Evolutionary conservation across 371 early-diverging fungal species (phyloP), one percentile per base, ranked within the genome.

Genomic region (Mucor ambiguus): DNA sequence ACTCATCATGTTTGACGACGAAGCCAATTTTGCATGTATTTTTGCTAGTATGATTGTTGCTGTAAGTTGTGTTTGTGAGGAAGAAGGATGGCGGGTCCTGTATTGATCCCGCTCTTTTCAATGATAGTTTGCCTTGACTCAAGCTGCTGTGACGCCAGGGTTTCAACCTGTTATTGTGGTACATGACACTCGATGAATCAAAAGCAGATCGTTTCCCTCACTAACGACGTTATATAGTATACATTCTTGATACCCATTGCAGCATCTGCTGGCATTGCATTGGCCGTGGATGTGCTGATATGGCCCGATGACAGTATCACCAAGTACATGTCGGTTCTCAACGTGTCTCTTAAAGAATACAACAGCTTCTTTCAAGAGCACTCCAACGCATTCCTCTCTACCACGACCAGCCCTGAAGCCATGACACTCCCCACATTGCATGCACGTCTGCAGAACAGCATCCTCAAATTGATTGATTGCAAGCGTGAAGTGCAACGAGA

Each of bases 281-380:
- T 82, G 2, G 69, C 61, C 2, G 71, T 82, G 0, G 70, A 79
- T 59, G 54, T 69, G 4, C 35, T 82, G 20, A 46, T 82, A 48
- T 82, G 82, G 82, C 82, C 82, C 1, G 79, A 77, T 16, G 76
- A 82, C 24, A 82, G 79, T 48, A 61, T 79, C 10, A 73, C 72
- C 1, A 77, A 77, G 38, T 82, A 74, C 52, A 69, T 82, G 67
- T 33, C 38, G 3, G 43, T 79, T 14, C 67, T 82, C 3, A 55
- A 32, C 24, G 59, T 61, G 54, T 71, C 76, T 0, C 41, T 82
- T 1, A 63, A 60, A n/a, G 71, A 67, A 22, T 76, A 64, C 24
- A 77, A 77, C 32, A 24, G 32, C 4, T 76, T 79, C 28, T 72
- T 79, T 38, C 65, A 77, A 41, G 76, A 79, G 28, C 73, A 82